phyloP scores from a whole-genome alignment of 768 basidiomycete genomes.

The Paxillus rubicundulus region DNA sequence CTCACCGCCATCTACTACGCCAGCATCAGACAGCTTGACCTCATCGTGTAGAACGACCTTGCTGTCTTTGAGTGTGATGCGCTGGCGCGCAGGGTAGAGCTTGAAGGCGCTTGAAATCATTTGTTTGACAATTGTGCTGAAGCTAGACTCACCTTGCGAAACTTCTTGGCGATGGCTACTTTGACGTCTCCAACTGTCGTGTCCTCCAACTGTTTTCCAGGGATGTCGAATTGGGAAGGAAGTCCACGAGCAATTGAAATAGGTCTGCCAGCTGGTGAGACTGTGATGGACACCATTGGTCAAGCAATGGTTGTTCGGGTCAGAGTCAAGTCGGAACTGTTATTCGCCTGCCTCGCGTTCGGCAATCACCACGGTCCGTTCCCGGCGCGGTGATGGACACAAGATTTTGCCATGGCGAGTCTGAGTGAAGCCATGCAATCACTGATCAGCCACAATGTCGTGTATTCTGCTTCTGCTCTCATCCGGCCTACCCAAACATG shows the following conservation, averaged over 20 bases:
- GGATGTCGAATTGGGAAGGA: constrained; percentile 50
- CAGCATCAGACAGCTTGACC: constrained; percentile 54
- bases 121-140: not conserved
- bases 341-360: not conserved
- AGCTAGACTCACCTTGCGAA: constrained; percentile 42
- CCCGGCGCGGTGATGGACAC: too few species aligned
- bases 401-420: too few species aligned
- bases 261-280: constrained; percentile 49
- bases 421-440: constrained; percentile 10
- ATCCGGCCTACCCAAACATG: not conserved
- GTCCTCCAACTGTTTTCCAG: constrained; percentile 39
- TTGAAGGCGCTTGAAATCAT: constrained; percentile 29
- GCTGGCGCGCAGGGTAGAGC: constrained; percentile 74
- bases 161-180: constrained; percentile 52
- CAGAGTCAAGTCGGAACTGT: not conserved
- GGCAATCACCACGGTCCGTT: not conserved
- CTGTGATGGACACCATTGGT: constrained; percentile 51
- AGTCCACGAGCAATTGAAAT: constrained; percentile 48
- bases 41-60: constrained; percentile 64
- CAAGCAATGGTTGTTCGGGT: not conserved
- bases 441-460: constrained; percentile 1
- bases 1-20: constrained; percentile 57
- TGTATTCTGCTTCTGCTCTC: not conserved
- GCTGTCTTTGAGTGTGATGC: constrained; percentile 61
- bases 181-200: constrained; percentile 73